Evolutionary conservation across 1,284 basidiomycete genomes (phyloP), one percentile per base, ranked within the genome.

Genomic region (Austroboletus rostrupii): DNA sequence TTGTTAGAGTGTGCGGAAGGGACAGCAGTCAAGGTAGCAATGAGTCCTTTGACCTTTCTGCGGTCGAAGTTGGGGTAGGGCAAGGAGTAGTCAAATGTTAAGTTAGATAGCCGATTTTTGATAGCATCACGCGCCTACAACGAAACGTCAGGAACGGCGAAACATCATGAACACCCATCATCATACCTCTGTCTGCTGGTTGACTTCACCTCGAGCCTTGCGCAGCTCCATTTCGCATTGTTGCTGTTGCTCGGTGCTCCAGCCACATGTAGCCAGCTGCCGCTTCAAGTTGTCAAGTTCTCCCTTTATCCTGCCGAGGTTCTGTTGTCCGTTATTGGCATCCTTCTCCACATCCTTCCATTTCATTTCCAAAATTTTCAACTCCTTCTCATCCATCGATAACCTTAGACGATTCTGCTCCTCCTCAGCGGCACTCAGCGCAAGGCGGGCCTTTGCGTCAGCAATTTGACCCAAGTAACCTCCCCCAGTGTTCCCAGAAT

Each of bases 381-480:
- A 70, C 67, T 97, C 94, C 59, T 86, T 87, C 69, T 92, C 81
- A 35, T 80, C 77, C 76, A 95, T 88, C 0, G 72, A 78, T 37
- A 97, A 82, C 65, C 90, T 88, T 44, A 88, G 77, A 49, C 84
- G 85, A 54, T 79, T 80, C 64, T 97, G 93, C 63, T 97, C 87
- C 50, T 92, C 89, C 61, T 96, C 93, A 0, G 93, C 87, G 7
- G 79, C 74, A 0, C 87, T 87, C 40, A 90, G 85, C 0, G 92
- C 83, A 1, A 89, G 74, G 10, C 84, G 81, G 2, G 82, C 81
- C 56, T 85, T 84, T 0, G 94, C 92, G n/a, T 91, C 87, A 2
- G 94, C 91, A 23, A 99, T 80, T 66, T 97, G 94, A 26, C 95
- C 97, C 82, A 98, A 88, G 69, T 97, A 99, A 0, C 95, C 95